phyloP scores from a whole-genome alignment of 2,329 filamentous ascomycete species.

The Diplodia seriata region DNA sequence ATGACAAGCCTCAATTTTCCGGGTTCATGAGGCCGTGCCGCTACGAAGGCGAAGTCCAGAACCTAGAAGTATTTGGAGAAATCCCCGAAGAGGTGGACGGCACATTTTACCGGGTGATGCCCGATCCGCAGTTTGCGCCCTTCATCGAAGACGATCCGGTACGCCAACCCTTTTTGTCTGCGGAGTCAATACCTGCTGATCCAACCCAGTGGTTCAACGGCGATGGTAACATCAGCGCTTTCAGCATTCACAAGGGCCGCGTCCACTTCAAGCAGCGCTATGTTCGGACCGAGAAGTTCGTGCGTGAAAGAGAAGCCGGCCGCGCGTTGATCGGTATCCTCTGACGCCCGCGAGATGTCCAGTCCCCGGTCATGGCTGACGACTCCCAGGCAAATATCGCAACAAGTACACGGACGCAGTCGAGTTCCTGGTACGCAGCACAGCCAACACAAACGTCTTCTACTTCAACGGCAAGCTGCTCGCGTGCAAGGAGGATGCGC shows the following conservation, averaged over 20 bases:
- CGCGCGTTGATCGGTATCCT: constrained; percentile 43
- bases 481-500: constrained; percentile 36
- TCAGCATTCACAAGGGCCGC: constrained; percentile 45
- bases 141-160: constrained; percentile 46
- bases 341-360: too few species aligned
- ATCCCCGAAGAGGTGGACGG: constrained; percentile 45
- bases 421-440: constrained; percentile 44
- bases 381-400: constrained; percentile 43
- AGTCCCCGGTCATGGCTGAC: neutral
- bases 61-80: constrained; percentile 42
- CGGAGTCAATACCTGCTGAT: neutral
- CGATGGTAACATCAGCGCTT: constrained; percentile 51
- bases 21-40: constrained; percentile 45
- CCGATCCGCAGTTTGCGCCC: constrained; percentile 53
- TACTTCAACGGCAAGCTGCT: constrained; percentile 35
- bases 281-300: constrained; percentile 52
- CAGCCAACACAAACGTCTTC: constrained; percentile 40
- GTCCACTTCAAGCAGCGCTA: constrained; percentile 48
- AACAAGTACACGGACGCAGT: constrained; percentile 52
- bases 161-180: neutral
- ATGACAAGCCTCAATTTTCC: constrained; percentile 32
- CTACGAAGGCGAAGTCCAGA: constrained; percentile 49
- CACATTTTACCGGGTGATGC: constrained; percentile 56
- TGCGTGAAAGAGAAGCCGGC: constrained; percentile 48
- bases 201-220: constrained; percentile 43